phyloP scores from a whole-genome alignment of 768 basidiomycete genomes.

The Tricholoma flavovirens region DNA sequence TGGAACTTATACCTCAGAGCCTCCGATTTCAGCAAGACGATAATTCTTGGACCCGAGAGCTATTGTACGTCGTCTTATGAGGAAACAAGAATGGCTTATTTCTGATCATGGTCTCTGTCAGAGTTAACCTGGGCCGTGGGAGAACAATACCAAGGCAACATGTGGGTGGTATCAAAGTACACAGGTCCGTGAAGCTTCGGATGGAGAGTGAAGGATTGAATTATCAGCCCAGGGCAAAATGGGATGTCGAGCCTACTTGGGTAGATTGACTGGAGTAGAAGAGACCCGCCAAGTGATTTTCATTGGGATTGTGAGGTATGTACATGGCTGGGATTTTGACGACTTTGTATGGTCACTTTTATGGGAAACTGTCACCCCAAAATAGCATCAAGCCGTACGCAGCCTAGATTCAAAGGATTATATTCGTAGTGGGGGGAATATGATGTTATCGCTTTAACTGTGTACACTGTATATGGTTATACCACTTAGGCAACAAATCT shows the following conservation, averaged over 20 bases:
- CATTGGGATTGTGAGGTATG: too few species aligned
- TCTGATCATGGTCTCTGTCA: constrained; percentile 8
- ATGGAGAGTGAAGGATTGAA: constrained; percentile 31
- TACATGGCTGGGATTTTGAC: too few species aligned
- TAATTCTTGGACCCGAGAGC: constrained; percentile 31
- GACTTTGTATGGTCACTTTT: too few species aligned
- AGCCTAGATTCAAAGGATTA: too few species aligned
- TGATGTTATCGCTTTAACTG: too few species aligned
- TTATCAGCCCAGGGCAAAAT: constrained; percentile 37
- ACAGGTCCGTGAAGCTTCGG: constrained; percentile 41
- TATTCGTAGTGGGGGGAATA: too few species aligned
- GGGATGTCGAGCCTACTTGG: constrained; percentile 33
- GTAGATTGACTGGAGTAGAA: constrained; percentile 25
- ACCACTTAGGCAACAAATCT: too few species aligned
- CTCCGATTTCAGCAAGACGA: constrained; percentile 36
- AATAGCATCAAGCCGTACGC: too few species aligned
- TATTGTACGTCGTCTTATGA: constrained; percentile 21
- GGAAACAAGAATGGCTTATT: neutral
- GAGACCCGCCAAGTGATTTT: neutral
- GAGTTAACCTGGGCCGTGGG: constrained; percentile 37
- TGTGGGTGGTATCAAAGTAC: constrained; percentile 31
- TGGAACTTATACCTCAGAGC: constrained; percentile 46
- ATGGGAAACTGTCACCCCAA: too few species aligned
- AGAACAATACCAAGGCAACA: constrained; percentile 37
- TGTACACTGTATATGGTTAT: too few species aligned